These are phyloP conservation scores for Aegilops umbellulata DNA, from an alignment of 176 grass and related monocot species.

Conservation along the genomic window DNA sequence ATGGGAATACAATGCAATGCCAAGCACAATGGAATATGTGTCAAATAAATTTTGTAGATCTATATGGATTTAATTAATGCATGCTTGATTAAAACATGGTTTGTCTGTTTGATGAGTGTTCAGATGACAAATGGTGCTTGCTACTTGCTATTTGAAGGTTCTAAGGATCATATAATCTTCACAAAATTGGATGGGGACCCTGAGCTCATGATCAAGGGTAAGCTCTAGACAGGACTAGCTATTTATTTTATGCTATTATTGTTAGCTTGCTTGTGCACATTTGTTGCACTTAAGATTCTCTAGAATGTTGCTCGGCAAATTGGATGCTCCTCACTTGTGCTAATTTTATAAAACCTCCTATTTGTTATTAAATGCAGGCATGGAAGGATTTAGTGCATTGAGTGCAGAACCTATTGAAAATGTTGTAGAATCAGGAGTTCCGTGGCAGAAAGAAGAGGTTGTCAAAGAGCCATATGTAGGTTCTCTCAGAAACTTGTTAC, in stretches of 20 bases:
- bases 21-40: background rate
- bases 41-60: background rate
- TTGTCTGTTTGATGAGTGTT: constrained; percentile 44
- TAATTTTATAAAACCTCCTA: background rate
- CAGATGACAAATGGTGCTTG: constrained; percentile 68
- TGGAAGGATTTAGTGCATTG: constrained; percentile 22
- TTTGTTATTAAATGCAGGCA: constrained; percentile 46
- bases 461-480: constrained; percentile 52
- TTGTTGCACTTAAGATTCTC: background rate
- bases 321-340: background rate
- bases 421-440: constrained; percentile 31
- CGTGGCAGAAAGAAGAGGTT: constrained; percentile 51
- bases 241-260: background rate
- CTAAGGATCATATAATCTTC: constrained; percentile 34
- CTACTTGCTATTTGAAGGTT: constrained; percentile 74
- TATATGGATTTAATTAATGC: background rate
- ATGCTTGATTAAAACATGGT: constrained; percentile 39
- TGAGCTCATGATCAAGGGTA: constrained; percentile 55
- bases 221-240: constrained; percentile 6
- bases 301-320: background rate
- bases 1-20: background rate
- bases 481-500: constrained; percentile 68
- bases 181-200: constrained; percentile 40
- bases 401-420: constrained; percentile 27
- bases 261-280: constrained; percentile 12